Evolutionary conservation across 345 rosid genomes (phyloP), one percentile per base, ranked within the genome.

Genomic region (Schrenkiella parvula): DNA sequence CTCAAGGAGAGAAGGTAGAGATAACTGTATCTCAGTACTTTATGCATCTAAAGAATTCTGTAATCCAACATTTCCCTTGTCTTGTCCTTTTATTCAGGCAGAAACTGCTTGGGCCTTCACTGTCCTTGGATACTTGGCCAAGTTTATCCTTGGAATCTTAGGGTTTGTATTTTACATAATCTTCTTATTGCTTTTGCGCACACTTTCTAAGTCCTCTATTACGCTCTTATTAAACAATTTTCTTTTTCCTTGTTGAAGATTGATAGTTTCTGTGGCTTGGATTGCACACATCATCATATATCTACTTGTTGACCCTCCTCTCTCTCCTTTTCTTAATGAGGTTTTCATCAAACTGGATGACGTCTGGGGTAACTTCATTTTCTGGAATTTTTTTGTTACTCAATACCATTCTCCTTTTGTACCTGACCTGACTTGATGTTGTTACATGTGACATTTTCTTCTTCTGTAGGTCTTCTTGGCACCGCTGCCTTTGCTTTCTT

Each of bases 61-160:
- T 32, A 21, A 21, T 66, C 42, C 46, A 25, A 31, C 31, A 3
- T 17, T 65, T 51, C 50, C 39, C 23, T 79, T 70, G 59, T 14
- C 62, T 32, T 6, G 21, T 47, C 15, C 11, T 12, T 47, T 66
- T 81, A n/a, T 75, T 51, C 85, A 93, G 98, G 98, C 97, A 8
- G 97, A 91, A 81, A 91, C 98, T 57, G 57, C 95, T 52, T 91
- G 97, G 98, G 98, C 96, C 57, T 61, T 91, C 82, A 93, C 97
- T 43, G 89, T 93, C 70, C 92, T 93, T 71, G 98, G 95, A 15
- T 93, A 89, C 82, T 80, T 93, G 84, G 95, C 91, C 54, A 91
- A 93, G 80, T 82, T 93, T 37, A 82, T 93, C 23, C 70, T 91
- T 79, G 97, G 98, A 76, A 55, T 85, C 55, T 23, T 91, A 60